A percentile compares a stretch with the other conserved stretches of the same genome.
Evolutionary conservation across 495 filamentous ascomycete species (phyloP).

Genomic region (Neurospora sp.): DNA sequence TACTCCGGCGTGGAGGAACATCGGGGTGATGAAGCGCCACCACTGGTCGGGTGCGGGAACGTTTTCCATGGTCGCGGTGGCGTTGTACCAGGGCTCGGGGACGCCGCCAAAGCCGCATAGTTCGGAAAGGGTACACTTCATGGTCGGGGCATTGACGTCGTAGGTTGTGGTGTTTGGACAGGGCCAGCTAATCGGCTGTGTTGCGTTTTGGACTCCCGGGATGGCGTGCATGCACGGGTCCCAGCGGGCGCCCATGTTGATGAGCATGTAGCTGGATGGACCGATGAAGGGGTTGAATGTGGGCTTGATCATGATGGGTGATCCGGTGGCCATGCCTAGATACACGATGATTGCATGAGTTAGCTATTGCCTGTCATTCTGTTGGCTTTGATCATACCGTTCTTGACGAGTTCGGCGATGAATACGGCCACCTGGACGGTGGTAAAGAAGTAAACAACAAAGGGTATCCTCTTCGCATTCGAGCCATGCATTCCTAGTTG

Average conservation of each 20-base stretch:
- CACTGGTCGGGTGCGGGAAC: constrained; percentile 73
- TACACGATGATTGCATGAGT: neutral
- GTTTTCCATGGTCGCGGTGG: constrained; percentile 21
- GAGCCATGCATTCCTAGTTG: constrained; percentile 41
- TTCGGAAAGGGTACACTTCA: constrained; percentile 60
- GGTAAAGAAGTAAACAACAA: constrained; percentile 75
- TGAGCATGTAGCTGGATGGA: constrained; percentile 77
- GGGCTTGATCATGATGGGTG: constrained; percentile 78
- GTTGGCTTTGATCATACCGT: constrained; percentile 42
- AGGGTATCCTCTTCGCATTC: constrained; percentile 54
- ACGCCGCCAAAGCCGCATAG: constrained; percentile 75
- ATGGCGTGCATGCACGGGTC: constrained; percentile 90
- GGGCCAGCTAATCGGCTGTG: constrained; percentile 40
- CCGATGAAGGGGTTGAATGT: constrained; percentile 95
- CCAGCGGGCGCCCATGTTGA: constrained; percentile 93
- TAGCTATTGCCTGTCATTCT: neutral
- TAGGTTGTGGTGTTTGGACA: constrained; percentile 67
- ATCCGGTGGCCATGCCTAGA: constrained; percentile 48
- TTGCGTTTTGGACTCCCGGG: constrained; percentile 48
- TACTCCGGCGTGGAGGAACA: constrained; percentile 88
- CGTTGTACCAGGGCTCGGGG: constrained; percentile 48
- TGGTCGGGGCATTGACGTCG: constrained; percentile 29
- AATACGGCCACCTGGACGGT: constrained; percentile 76
- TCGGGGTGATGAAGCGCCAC: constrained; percentile 92
- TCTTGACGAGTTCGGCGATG: constrained; percentile 76